Base-by-base conservation (phyloP, 306 rosid species). In the Inga oerstediana region DNA sequence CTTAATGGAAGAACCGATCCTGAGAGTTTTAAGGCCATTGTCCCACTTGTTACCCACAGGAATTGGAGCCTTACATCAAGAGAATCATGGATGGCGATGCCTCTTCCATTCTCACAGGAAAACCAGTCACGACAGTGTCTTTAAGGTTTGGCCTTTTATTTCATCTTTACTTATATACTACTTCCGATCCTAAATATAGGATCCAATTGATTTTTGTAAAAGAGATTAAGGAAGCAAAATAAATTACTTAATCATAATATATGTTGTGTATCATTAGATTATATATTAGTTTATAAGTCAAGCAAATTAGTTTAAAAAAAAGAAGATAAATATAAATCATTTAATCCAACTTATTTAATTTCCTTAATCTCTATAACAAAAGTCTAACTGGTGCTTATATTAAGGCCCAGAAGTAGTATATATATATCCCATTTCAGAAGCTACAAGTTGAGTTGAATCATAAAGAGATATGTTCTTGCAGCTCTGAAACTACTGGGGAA, bases 1-100 rank as follows among this genome's bases (percentile, higher is more conserved):
- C 87, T 97, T 0, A 82, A 88, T 83, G 97, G 97, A 37, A 92
- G 91, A 83, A 91, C 95, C 22, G 97, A 97, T 41, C 91, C 92
- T 58, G 92, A 92, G 75, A 92, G 93, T 81, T 97, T 86, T 90
- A 94, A 88, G 92, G 85, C 90, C 27, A 80, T 83, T 89, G 92
- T 97, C 49, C 99, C 99, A 0, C 80, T 97, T 19, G 95, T 86
- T 46, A 86, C 92, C 46, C 97, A 97, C 83, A 61, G 19, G 97
- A 92, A 2, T 76, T 97, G 87, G 95, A 94, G 41, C 87, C 94
- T 46, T 90, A 86, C 75, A 92, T 94, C 82, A 84, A 56, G 72
- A 92, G 94, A 87, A 91, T 97, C 15, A 86, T 81, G 2, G 95
- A 92, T 75, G 99, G 98, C 0, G 95, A 90, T 67, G 12, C 46